Evolutionary conservation across 1,139 yeast species (phyloP), one percentile per base, ranked within the genome.

Genomic region (Suhomyces chickasaworum): DNA sequence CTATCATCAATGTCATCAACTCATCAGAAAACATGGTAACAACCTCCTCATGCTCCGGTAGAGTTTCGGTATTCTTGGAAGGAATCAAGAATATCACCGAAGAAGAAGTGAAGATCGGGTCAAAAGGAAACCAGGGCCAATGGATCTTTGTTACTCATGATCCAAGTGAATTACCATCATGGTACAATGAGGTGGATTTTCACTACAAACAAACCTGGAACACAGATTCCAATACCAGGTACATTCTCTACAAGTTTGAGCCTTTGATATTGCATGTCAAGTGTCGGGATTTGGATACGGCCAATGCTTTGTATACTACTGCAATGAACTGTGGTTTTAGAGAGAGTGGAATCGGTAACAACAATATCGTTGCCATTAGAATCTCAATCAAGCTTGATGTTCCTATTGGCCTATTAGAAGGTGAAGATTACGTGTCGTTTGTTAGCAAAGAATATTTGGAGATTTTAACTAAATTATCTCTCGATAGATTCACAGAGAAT

Each of bases 251-350:
- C 70, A 89, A 89, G 60, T 89, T 84, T 54, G 97, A 89, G 63
- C 95, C 97, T 1, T 75, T 89, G 61, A 89, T 89, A 42, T 66
- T 89, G 40, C 97, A 89, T 62, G 90, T 89, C 10, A 85, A 87
- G 58, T 87, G 96, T 58, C 74, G 93, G 39, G 77, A 82, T 54
- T 65, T 73, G 25, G 68, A 64, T 7, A 66, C 76, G 4, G 96
- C 97, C 0, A 72, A 76, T n/a, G 67, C 68, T 27, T 64, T 89
- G 13, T 87, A 83, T 54, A 78, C 83, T 29, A 68, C 79, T 0
- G 95, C 96, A 0, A 85, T 89, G 90, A 76, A 78, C 8, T 84
- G 93, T 64, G 97, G 97, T 7, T 89, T 86, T 58, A 72, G 97
- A 57, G 97, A 89, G 63, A 78, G 89, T 31, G 97, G 97, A 1